A percentile compares a stretch with the other conserved stretches of the same genome.
phyloP scores from a whole-genome alignment of 2,329 filamentous ascomycete species.

The Alternaria longipes region DNA sequence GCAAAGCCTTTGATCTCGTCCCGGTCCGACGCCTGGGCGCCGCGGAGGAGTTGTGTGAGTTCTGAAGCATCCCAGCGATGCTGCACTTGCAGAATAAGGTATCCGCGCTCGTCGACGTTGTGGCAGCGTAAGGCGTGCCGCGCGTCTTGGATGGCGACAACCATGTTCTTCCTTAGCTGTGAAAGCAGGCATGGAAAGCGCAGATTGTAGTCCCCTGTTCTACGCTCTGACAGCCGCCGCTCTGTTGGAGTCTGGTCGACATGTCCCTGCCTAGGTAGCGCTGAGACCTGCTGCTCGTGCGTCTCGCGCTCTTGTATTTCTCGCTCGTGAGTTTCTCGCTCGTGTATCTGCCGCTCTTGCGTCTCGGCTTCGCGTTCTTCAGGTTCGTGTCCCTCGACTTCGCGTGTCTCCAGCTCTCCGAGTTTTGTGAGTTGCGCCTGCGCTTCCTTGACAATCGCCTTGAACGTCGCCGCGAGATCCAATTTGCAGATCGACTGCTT shows the following conservation, averaged over 20 bases:
- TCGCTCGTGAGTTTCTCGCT: too few species aligned
- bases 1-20: slow-evolving; percentile 13
- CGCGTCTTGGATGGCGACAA: slow-evolving; percentile 5
- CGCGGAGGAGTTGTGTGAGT: slow-evolving; percentile 1
- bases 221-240: not conserved
- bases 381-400: not conserved
- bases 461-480: not conserved
- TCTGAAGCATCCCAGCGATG: slow-evolving; percentile 1
- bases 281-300: not conserved
- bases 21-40: not conserved
- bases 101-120: slow-evolving; percentile 6
- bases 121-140: not conserved
- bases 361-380: too few species aligned
- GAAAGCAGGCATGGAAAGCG: slow-evolving; percentile 1
- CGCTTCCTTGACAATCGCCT: not conserved
- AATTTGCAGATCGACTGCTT: not conserved
- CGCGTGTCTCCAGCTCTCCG: not conserved
- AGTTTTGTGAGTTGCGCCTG: not conserved
- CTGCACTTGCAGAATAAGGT: slow-evolving; percentile 11
- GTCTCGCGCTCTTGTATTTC: not conserved
- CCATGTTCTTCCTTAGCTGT: slow-evolving; percentile 12
- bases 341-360: too few species aligned
- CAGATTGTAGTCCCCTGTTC: slow-evolving; percentile 20
- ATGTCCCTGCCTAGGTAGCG: not conserved
- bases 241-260: not conserved